Conservation (phyloP, 805 yeast species). For the Saccharomycopsis sp. region DNA sequence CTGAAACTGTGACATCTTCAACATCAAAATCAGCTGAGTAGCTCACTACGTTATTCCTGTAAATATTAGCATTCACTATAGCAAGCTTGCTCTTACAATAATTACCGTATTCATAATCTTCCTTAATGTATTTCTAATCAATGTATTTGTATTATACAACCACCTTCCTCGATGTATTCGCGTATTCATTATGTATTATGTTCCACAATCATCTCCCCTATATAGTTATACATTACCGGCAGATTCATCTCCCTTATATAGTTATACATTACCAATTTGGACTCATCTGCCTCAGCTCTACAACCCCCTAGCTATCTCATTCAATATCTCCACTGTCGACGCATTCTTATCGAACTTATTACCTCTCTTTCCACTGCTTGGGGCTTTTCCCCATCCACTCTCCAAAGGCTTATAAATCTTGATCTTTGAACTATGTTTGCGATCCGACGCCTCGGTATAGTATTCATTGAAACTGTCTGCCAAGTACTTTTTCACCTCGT, state of each 20-base stretch:
- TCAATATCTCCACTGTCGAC: slow-evolving; percentile 8
- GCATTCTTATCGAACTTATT: slow-evolving; percentile 1
- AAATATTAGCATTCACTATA: no score
- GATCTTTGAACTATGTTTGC: slow-evolving; percentile 5
- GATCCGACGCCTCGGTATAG: slow-evolving; percentile 5
- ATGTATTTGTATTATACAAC: no score
- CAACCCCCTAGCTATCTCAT: slow-evolving; percentile 12
- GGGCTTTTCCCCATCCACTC: slow-evolving; percentile 17
- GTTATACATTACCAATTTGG: no score
- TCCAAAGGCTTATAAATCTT: slow-evolving; percentile 15
- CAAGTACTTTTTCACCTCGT: slow-evolving; percentile 14
- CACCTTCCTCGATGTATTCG: no score
- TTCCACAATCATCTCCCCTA: no score
- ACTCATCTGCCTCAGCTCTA: background rate
- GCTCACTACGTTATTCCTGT: background rate
- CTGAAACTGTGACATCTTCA: background rate
- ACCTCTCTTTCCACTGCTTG: slow-evolving; percentile 2
- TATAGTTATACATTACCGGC: no score
- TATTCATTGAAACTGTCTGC: slow-evolving; percentile 4
- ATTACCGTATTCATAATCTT: no score
- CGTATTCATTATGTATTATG: no score
- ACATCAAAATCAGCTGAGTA: background rate
- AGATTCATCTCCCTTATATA: no score
- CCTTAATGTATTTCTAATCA: no score
- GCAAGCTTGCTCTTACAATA: no score